Evolutionary conservation across 1,284 basidiomycete species (phyloP).

Genomic region (Ceratobasidium sp.): DNA sequence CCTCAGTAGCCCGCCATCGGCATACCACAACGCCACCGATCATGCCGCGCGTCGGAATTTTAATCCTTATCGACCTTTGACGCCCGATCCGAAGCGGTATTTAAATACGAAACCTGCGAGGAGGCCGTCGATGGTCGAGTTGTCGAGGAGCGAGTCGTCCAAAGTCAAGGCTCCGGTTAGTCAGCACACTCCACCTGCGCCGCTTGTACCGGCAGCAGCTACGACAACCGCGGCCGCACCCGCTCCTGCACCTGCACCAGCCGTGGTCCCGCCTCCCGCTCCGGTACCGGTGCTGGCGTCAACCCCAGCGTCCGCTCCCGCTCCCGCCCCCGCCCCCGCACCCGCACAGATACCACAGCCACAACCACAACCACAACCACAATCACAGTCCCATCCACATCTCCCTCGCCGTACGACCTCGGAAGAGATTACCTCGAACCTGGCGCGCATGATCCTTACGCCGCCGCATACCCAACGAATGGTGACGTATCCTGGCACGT

Average conservation of each 20-base stretch:
- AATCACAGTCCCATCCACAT: slow-evolving; percentile 1
- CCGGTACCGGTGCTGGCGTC: no score
- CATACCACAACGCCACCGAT: background rate
- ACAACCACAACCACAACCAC: no score
- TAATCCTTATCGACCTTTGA: slow-evolving; percentile 30
- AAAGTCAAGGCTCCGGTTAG: background rate
- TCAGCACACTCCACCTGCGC: background rate
- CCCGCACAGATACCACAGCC: no score
- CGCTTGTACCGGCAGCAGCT: no score
- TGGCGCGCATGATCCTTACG: slow-evolving; percentile 40
- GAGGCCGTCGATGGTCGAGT: background rate
- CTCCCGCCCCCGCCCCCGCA: no score
- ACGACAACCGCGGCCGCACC: no score
- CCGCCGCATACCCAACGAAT: slow-evolving; percentile 42
- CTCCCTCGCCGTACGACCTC: background rate
- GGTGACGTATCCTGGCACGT: slow-evolving; percentile 59
- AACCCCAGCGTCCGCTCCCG: no score
- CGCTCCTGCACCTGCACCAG: no score
- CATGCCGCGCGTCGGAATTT: slow-evolving; percentile 6
- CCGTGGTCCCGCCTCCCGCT: no score
- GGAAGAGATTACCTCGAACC: slow-evolving; percentile 24
- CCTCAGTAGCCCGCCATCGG: background rate
- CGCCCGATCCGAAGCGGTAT: slow-evolving; percentile 23
- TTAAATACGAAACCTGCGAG: background rate
- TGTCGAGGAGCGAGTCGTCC: background rate